A percentile compares a stretch with the other conserved stretches of the same genome.
phyloP scores from a whole-genome alignment of 768 basidiomycete genomes.

The Rossbeevera mucosa region DNA sequence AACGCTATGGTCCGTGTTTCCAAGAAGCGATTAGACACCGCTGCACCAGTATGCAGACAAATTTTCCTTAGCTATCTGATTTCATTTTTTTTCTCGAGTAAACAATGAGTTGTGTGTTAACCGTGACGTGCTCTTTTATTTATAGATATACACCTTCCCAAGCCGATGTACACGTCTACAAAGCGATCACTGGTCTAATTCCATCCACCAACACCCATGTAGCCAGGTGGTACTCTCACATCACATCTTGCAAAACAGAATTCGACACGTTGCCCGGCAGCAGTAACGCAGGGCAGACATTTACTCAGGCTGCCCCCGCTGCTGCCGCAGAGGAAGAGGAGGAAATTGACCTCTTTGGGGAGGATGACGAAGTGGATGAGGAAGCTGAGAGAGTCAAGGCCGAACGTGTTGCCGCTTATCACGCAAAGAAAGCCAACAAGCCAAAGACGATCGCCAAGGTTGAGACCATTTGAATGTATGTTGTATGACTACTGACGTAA shows the following conservation, averaged over 20 bases:
- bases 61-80: slow-evolving; percentile 72
- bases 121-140: background rate
- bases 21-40: slow-evolving; percentile 93
- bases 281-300: slow-evolving; percentile 73
- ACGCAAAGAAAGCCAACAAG: slow-evolving; percentile 89
- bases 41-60: slow-evolving; percentile 72
- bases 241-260: slow-evolving; percentile 79
- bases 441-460: slow-evolving; percentile 87
- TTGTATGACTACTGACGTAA: slow-evolving; percentile 10
- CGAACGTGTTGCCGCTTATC: slow-evolving; percentile 90
- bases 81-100: slow-evolving; percentile 9
- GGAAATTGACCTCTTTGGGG: slow-evolving; percentile 86
- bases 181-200: slow-evolving; percentile 65
- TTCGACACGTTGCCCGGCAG: slow-evolving; percentile 77
- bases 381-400: slow-evolving; percentile 87
- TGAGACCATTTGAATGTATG: slow-evolving; percentile 13
- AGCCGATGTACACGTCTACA: slow-evolving; percentile 91
- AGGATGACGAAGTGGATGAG: slow-evolving; percentile 75
- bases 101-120: slow-evolving; percentile 4
- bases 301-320: slow-evolving; percentile 47
- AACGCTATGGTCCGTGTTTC: slow-evolving; percentile 96
- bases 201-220: slow-evolving; percentile 65
- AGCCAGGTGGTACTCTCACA: slow-evolving; percentile 92
- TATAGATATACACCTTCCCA: slow-evolving; percentile 85
- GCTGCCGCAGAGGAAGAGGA: slow-evolving; percentile 50